phyloP scores from a whole-genome alignment of 176 grass and related monocot species.

The Pontederia crassipes region DNA sequence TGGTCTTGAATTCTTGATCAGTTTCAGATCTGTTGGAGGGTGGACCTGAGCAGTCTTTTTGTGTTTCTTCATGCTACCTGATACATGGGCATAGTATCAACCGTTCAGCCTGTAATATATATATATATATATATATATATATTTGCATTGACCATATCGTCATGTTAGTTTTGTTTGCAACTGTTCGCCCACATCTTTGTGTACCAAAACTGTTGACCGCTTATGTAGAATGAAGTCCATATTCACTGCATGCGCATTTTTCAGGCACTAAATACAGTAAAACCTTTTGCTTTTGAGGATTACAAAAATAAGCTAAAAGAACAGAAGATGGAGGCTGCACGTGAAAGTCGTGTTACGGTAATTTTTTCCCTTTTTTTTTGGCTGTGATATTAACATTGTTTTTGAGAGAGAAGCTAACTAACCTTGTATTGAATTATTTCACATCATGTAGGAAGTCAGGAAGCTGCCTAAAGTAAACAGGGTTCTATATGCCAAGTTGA shows the following conservation, averaged over 20 bases:
- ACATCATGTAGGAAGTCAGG: constrained; percentile 27
- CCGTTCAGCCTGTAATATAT: too few species aligned
- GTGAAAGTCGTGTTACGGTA: constrained; percentile 67
- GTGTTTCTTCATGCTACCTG: too few species aligned
- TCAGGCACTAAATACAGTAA: constrained; percentile 43
- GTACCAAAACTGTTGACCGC: too few species aligned
- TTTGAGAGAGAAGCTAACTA: background rate
- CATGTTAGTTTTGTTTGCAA: too few species aligned
- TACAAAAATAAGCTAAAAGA: constrained; percentile 38
- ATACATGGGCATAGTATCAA: too few species aligned
- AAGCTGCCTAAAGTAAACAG: constrained; percentile 90
- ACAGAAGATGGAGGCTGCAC: constrained; percentile 54
- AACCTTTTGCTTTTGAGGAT: constrained; percentile 44
- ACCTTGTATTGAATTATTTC: background rate
- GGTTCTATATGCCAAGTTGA: constrained; percentile 34
- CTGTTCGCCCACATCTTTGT: too few species aligned
- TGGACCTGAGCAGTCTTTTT: too few species aligned
- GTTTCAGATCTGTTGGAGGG: too few species aligned
- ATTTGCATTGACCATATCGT: too few species aligned
- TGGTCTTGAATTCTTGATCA: too few species aligned
- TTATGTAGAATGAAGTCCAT: too few species aligned
- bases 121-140: too few species aligned
- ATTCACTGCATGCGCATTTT: background rate
- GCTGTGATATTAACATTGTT: background rate
- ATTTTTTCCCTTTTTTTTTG: constrained; percentile 13